Evolutionary conservation across 2,329 filamentous ascomycete species (phyloP).

Genomic region (Ophiostoma himal-ulmi): DNA sequence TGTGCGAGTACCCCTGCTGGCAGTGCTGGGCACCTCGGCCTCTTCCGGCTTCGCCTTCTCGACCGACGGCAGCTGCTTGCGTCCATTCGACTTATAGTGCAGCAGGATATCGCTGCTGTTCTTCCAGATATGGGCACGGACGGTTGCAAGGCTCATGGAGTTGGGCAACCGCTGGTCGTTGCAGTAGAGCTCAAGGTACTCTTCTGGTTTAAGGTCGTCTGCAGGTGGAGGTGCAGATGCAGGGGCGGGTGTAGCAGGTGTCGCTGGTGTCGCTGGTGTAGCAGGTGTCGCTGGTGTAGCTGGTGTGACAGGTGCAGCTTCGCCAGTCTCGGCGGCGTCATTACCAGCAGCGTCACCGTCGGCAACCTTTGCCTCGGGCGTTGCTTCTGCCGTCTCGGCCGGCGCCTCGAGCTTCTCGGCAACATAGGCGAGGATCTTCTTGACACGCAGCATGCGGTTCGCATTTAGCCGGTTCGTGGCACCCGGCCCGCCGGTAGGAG

Average conservation of each 20-base stretch:
- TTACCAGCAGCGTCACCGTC: conserved; percentile 24
- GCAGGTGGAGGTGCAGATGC: conserved; percentile 22
- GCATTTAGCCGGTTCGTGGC: conserved; percentile 83
- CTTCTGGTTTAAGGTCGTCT: conserved; percentile 66
- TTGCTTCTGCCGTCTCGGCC: background rate
- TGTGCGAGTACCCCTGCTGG: background rate
- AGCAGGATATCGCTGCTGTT: conserved; percentile 88
- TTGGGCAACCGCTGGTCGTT: conserved; percentile 76
- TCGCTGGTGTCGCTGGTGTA: background rate
- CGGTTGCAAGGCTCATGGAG: conserved; percentile 88
- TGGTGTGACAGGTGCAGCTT: background rate
- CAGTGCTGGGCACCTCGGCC: background rate
- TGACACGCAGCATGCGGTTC: conserved; percentile 91
- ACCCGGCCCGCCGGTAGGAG: conserved; percentile 46
- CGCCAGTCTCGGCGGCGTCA: background rate
- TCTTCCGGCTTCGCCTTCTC: conserved; percentile 21
- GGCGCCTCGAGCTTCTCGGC: conserved; percentile 65
- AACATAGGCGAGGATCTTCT: conserved; percentile 89
- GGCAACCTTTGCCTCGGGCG: conserved; percentile 29
- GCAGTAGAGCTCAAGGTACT: conserved; percentile 92
- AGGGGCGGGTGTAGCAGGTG: background rate
- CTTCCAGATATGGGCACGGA: conserved; percentile 89
- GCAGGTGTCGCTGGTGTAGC: conserved; percentile 2
- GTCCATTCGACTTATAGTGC: conserved; percentile 88
- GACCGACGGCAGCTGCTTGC: conserved; percentile 52